Base-by-base conservation (phyloP, 1,139 yeast species). In the Lodderomyces jiufengensis region DNA sequence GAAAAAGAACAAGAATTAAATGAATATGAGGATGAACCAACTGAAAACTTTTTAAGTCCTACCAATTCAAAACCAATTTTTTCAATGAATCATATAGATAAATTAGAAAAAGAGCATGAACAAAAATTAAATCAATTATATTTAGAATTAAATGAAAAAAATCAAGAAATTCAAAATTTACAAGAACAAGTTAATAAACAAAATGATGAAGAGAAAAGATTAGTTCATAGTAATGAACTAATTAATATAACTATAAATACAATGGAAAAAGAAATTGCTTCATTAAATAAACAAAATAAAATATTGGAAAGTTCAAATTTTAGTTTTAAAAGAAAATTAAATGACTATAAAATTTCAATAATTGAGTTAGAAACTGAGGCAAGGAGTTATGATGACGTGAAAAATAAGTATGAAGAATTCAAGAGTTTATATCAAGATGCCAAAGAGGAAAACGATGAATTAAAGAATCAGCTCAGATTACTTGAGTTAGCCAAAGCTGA, bases 21-120 rank as follows among this genome's bases (percentile, higher is more conserved):
- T 13, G 42, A 36, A 4, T 41, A 42, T 10, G 44, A 37, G 3
- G 41, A 38, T 10, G 43, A 41, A 26, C 34, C 35, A 29, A 34
- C 39, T 33, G 38, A 14, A 44, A 27, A 31, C 29, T 56, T 61
- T 36, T 43, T 59, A 22, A 50, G 55, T 54, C 59, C 68, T 1
- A 66, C 67, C 11, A 61, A 61, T 38, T 62, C 69, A 4, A 63
- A 61, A 34, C 70, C 70, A 1, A 54, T 61, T 2, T 66, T 63
- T 35, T 59, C 71, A 1, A 44, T 57, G 15, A 52, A 54, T 15
- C 62, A 63, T 33, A 48, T 66, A n/a, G 49, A 54, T 28, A 52
- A 54, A 32, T 50, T 66, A 34, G 64, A 61, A 39, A 38, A 43
- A 7, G 54, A 55, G 8, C 57, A 61, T 34, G 43, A 49, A 6